Evolutionary conservation across 2,329 filamentous ascomycete species (phyloP).

Genomic region (Colletotrichum godetiae): DNA sequence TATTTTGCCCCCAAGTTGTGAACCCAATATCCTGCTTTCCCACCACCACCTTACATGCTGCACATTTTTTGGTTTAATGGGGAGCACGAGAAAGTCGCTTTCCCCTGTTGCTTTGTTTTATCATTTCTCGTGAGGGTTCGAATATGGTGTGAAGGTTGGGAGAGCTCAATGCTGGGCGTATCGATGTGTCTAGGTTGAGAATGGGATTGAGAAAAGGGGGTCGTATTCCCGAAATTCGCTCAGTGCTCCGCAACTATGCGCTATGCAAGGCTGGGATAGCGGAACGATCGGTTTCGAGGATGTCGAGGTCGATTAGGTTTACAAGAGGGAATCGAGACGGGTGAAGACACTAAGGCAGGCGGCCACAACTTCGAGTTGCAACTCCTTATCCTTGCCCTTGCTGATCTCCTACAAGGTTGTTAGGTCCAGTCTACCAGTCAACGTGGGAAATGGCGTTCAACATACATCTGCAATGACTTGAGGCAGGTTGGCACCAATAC

Average conservation of each 20-base stretch:
- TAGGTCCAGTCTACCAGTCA: slow-evolving; percentile 16
- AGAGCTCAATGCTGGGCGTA: slow-evolving; percentile 21
- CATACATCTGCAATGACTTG: slow-evolving; percentile 82
- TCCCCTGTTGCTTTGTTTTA: neutral
- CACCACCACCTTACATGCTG: slow-evolving; percentile 24
- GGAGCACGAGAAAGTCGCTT: slow-evolving; percentile 11
- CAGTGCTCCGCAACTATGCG: neutral
- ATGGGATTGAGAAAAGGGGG: slow-evolving; percentile 6
- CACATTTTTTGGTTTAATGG: slow-evolving; percentile 25
- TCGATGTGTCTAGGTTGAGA: slow-evolving; percentile 26
- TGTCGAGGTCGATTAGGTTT: slow-evolving; percentile 44
- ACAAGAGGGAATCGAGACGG: slow-evolving; percentile 94
- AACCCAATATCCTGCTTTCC: slow-evolving; percentile 16
- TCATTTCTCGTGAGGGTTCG: slow-evolving; percentile 34
- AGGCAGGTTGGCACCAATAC: slow-evolving; percentile 92
- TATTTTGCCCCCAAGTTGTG: slow-evolving; percentile 1
- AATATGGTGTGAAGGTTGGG: slow-evolving; percentile 9
- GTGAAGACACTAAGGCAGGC: slow-evolving; percentile 98
- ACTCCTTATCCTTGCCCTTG: slow-evolving; percentile 89
- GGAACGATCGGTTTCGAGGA: neutral
- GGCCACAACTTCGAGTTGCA: slow-evolving; percentile 96
- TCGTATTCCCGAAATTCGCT: slow-evolving; percentile 1
- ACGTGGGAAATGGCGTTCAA: neutral
- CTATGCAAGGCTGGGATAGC: neutral
- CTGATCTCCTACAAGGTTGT: slow-evolving; percentile 74